A percentile compares a stretch with the other conserved stretches of the same genome.
Conservation (phyloP, 2,329 filamentous ascomycete genomes). For the Leptoxyphium fumago region DNA sequence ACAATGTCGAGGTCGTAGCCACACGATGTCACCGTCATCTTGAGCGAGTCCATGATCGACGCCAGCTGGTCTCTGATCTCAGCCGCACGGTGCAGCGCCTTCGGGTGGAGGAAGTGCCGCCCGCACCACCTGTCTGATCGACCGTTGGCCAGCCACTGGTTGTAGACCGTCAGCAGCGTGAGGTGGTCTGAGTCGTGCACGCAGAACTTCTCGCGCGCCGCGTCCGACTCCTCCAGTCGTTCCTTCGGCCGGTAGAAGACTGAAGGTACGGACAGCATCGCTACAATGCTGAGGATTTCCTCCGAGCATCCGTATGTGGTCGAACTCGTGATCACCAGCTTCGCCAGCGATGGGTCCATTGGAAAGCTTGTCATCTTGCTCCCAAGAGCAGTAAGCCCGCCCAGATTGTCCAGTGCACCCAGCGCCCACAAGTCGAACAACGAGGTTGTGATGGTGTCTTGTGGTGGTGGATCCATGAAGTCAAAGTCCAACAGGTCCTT, state of each 20-base stretch:
- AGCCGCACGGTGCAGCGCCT: slow-evolving; percentile 76
- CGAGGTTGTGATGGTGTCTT: slow-evolving; percentile 94
- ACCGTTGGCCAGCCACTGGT: slow-evolving; percentile 85
- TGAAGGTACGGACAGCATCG: slow-evolving; percentile 90
- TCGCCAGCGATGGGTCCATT: slow-evolving; percentile 92
- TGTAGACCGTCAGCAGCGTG: slow-evolving; percentile 89
- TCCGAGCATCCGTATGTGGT: slow-evolving; percentile 69
- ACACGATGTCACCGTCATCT: slow-evolving; percentile 74
- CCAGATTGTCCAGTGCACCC: slow-evolving; percentile 83
- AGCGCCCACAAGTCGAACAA: slow-evolving; percentile 96
- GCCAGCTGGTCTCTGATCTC: slow-evolving; percentile 87
- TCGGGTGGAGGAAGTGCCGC: slow-evolving; percentile 89
- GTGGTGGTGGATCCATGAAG: slow-evolving; percentile 97
- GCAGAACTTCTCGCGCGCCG: slow-evolving; percentile 93
- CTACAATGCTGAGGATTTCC: slow-evolving; percentile 96
- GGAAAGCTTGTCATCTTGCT: slow-evolving; percentile 93
- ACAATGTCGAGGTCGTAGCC: slow-evolving; percentile 96
- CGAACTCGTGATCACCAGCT: slow-evolving; percentile 81
- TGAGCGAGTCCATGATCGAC: slow-evolving; percentile 89
- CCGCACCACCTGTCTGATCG: slow-evolving; percentile 84
- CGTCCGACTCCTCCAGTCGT: slow-evolving; percentile 88
- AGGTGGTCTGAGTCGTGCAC: slow-evolving; percentile 95
- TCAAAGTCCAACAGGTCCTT: slow-evolving; percentile 92
- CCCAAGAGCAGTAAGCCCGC: slow-evolving; percentile 75
- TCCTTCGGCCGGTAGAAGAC: slow-evolving; percentile 97